phyloP scores from a whole-genome alignment of 2,329 filamentous ascomycete genomes.

The Epichloe aotearoae region DNA sequence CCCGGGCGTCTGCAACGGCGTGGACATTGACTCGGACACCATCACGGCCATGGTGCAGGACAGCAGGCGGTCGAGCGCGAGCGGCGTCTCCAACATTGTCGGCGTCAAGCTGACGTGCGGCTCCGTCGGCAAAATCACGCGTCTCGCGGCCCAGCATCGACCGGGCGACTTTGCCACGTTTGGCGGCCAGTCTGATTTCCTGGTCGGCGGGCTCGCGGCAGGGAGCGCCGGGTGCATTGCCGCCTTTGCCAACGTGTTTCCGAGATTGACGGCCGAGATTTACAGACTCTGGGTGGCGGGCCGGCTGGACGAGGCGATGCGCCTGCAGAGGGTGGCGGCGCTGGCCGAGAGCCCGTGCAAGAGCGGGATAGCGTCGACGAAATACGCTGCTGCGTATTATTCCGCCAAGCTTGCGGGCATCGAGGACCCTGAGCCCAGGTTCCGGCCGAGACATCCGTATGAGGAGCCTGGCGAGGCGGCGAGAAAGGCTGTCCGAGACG shows the following conservation, averaged over 20 bases:
- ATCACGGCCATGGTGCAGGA: slow-evolving; percentile 26
- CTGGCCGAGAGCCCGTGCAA: slow-evolving; percentile 9
- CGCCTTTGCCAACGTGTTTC: slow-evolving; percentile 50
- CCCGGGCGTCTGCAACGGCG: slow-evolving; percentile 51
- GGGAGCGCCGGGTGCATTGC: slow-evolving; percentile 49
- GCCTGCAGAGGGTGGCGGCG: slow-evolving; percentile 5
- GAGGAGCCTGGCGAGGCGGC: slow-evolving; percentile 3
- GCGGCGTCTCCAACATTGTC: slow-evolving; percentile 41
- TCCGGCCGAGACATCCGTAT: slow-evolving; percentile 8
- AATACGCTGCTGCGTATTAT: slow-evolving; percentile 5
- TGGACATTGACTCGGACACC: slow-evolving; percentile 55
- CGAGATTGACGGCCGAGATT: slow-evolving; percentile 29
- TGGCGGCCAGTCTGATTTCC: slow-evolving; percentile 61
- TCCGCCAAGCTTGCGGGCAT: slow-evolving; percentile 8
- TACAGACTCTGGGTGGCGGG: slow-evolving; percentile 5
- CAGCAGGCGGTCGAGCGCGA: slow-evolving; percentile 10
- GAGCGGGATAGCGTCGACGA: slow-evolving; percentile 6
- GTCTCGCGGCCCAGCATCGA: slow-evolving; percentile 38
- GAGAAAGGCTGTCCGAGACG: not conserved
- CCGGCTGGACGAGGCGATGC: not conserved
- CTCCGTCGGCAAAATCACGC: slow-evolving; percentile 58
- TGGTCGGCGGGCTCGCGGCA: slow-evolving; percentile 45
- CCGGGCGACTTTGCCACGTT: slow-evolving; percentile 49
- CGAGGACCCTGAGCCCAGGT: slow-evolving; percentile 5
- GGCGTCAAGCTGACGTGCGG: slow-evolving; percentile 62